These are phyloP conservation scores for Tuber calosporum DNA, from an alignment of 495 filamentous ascomycete genomes.

Conservation along the genomic window DNA sequence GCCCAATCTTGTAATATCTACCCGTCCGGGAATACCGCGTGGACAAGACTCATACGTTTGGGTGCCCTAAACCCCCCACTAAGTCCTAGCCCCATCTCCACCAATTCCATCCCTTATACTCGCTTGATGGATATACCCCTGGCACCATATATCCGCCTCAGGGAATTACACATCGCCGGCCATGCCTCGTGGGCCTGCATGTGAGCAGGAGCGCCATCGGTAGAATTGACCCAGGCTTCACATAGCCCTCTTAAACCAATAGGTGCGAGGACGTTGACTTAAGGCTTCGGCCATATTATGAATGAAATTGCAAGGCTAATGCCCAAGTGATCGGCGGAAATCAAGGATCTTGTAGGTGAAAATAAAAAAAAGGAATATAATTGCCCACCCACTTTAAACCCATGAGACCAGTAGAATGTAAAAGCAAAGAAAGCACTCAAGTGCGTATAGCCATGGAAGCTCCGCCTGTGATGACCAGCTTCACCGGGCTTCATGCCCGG, in stretches of 20 bases:
- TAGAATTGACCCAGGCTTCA: not conserved
- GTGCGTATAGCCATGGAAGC: not conserved
- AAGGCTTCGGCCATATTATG: not conserved
- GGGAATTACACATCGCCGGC: not conserved
- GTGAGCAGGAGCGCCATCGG: not conserved
- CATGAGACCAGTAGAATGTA: not conserved
- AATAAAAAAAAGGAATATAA: not conserved
- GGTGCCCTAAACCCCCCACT: not conserved
- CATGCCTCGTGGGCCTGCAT: not conserved
- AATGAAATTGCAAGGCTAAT: not conserved
- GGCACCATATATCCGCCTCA: not conserved
- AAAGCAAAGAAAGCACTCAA: not conserved
- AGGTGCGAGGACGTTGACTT: not conserved
- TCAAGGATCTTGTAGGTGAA: not conserved
- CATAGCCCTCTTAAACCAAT: not conserved
- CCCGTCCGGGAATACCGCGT: not conserved
- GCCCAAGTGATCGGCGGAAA: not conserved
- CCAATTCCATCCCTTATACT: not conserved
- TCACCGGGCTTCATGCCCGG: not conserved
- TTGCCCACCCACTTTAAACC: not conserved
- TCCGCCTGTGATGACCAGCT: not conserved
- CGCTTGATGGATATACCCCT: not conserved
- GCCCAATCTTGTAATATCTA: not conserved
- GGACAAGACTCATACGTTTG: not conserved
- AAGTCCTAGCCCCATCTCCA: not conserved